Evolutionary conservation across 1,284 basidiomycete genomes (phyloP).

Genomic region (Cutaneotrichosporon sp.): DNA sequence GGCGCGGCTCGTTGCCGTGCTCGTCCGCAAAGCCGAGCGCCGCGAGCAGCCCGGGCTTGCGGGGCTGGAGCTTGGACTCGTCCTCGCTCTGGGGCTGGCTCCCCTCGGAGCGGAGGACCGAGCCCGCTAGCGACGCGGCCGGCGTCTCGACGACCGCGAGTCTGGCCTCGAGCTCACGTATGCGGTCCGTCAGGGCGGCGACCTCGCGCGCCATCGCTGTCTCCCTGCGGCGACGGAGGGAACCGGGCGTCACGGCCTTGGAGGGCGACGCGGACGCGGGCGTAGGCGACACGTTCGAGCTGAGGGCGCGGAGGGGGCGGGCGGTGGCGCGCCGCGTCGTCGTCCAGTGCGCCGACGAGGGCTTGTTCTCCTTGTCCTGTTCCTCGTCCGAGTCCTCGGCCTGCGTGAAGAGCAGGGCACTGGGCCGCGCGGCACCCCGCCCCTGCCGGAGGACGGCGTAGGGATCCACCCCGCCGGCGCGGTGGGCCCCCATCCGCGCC

Average conservation of each 20-base stretch:
- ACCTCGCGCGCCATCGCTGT: constrained; percentile 16
- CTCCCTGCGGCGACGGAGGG: background rate
- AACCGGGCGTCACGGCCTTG: background rate
- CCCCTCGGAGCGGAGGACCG: background rate
- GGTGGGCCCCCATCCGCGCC: constrained; percentile 26
- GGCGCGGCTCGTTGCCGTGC: constrained; percentile 14
- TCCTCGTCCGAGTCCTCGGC: constrained; percentile 9
- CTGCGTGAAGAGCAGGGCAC: constrained; percentile 3
- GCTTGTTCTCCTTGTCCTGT: no score
- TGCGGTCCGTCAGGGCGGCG: constrained; percentile 15
- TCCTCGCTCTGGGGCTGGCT: background rate
- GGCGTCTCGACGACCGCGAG: constrained; percentile 19
- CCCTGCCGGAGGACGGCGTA: constrained; percentile 31
- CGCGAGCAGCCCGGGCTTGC: constrained; percentile 9
- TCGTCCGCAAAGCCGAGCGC: constrained; percentile 13
- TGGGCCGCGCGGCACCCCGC: background rate
- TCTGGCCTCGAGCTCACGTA: constrained; percentile 24
- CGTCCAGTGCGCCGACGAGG: constrained; percentile 12
- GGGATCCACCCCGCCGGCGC: constrained; percentile 21
- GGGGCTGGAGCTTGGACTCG: background rate
- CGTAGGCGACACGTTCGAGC: background rate
- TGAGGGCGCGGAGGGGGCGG: constrained; percentile 1
- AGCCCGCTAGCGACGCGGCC: background rate
- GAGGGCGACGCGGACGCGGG: background rate
- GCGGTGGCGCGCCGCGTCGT: constrained; percentile 24